Conservation (phyloP, 441 rosid species). For the Erodium moschatum region DNA sequence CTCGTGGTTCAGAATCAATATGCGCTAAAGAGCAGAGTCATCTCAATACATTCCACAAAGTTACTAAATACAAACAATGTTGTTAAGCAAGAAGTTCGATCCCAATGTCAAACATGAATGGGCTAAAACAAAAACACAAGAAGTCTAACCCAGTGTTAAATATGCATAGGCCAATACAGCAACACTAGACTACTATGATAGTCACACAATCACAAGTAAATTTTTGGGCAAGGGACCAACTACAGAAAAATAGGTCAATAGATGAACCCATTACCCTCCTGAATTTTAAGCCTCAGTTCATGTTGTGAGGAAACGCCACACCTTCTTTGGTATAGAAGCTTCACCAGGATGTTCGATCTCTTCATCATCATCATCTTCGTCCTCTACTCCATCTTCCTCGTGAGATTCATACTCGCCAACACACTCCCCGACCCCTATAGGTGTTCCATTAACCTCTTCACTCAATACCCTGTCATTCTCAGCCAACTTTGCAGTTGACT, state of each 20-base stretch:
- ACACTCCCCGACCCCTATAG: slow-evolving; percentile 30
- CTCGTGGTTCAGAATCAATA: too few relatives aligned
- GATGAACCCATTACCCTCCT: neutral
- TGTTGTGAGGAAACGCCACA: slow-evolving; percentile 82
- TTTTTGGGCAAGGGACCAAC: neutral
- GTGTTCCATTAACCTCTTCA: slow-evolving; percentile 73
- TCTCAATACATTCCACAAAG: neutral
- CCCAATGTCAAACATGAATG: neutral
- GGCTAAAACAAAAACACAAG: slow-evolving; percentile 1
- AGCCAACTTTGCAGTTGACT: slow-evolving; percentile 30
- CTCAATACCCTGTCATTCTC: slow-evolving; percentile 39
- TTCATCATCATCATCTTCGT: slow-evolving; percentile 45
- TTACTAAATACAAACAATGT: neutral
- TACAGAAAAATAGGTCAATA: neutral
- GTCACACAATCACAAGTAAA: neutral
- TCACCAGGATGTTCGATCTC: slow-evolving; percentile 71
- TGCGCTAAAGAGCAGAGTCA: too few relatives aligned
- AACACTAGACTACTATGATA: neutral
- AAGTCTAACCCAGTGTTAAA: slow-evolving; percentile 2
- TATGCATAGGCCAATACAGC: slow-evolving; percentile 1
- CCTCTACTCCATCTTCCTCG: slow-evolving; percentile 27
- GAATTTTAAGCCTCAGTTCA: slow-evolving; percentile 20
- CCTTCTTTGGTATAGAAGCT: slow-evolving; percentile 72
- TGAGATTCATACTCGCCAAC: slow-evolving; percentile 31
- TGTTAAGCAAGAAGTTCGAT: neutral